Evolutionary conservation across 805 yeast genomes (phyloP), one percentile per base, ranked within the genome.

Genomic region (Suhomyces prunicola): DNA sequence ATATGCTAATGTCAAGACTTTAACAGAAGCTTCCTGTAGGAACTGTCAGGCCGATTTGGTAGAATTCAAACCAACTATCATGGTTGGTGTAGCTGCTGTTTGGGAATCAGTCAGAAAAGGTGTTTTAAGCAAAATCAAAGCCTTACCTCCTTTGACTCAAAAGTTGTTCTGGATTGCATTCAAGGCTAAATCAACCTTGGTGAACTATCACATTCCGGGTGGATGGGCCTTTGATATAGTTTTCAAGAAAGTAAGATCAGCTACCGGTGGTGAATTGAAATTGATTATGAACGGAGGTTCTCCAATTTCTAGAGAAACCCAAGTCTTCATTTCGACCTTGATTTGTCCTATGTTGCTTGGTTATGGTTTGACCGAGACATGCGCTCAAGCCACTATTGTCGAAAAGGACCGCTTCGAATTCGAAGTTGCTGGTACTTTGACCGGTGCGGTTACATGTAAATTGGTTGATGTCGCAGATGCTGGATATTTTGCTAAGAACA

Each of bases 51-150:
- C 97, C 64, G 99, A 94, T 70, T 82, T 94, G 77, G 82, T 79
- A 52, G 88, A 87, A 65, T 88, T 91, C 73, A 80, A 84, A 69
- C 99, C 99, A 54, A 88, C 97, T 5, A 73, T 92, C 61, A 88
- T 94, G 97, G 97, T 91, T 59, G 99, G 97, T 71, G 99, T 94
- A 53, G 97, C 97, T 15, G 97, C 98, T 4, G 97, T 94, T 50
- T 94, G 97, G 96, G 99, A 94, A 77, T 80, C 87, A 39, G 90
- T 94, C 56, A 87, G 92, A 71, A 94, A 94, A 78, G 99, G 99
- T 54, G 87, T 94, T 54, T 56, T 90, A 54, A 82, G 82, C 51
- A 91, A 92, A 74, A 82, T 94, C 59, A 76, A 78, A 59, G 80
- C 83, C 63, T 78, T 79, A 63, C 87, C 96, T 15, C 62, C 83